phyloP scores from a whole-genome alignment of 441 rosid genomes.

The Hura crepitans region DNA sequence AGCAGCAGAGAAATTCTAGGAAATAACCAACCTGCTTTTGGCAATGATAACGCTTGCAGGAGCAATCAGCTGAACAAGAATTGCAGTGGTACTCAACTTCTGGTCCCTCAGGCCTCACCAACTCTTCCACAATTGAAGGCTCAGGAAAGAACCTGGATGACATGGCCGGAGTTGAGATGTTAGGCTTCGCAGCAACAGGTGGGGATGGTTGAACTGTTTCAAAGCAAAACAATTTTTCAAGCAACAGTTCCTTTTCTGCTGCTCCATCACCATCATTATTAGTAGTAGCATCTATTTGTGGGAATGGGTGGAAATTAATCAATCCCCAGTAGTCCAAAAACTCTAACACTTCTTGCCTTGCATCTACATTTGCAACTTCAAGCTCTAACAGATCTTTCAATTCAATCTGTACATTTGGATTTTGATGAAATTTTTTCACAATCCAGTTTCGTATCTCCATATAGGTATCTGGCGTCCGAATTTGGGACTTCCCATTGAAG shows the following conservation, averaged over 20 bases:
- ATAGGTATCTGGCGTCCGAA: conserved; percentile 58
- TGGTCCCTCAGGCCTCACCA: conserved; percentile 71
- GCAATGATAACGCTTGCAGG: conserved; percentile 97
- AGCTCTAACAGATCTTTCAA: conserved; percentile 68
- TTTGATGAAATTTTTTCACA: conserved; percentile 66
- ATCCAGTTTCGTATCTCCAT: conserved; percentile 81
- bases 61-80: conserved; percentile 96
- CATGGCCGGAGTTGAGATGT: conserved; percentile 42
- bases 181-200: conserved; percentile 42
- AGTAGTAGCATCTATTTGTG: conserved; percentile 38
- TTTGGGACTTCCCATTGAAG: conserved; percentile 70
- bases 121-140: conserved; percentile 66
- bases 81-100: conserved; percentile 94
- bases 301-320: conserved; percentile 91
- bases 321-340: conserved; percentile 98
- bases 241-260: conserved; percentile 42
- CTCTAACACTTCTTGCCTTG: conserved; percentile 82
- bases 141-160: conserved; percentile 68
- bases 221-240: conserved; percentile 71
- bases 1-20: neutral
- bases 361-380: conserved; percentile 66
- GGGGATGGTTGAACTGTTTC: conserved; percentile 49
- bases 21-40: conserved; percentile 75
- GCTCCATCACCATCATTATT: conserved; percentile 36
- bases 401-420: conserved; percentile 60